Evolutionary conservation across 192 early-diverging fungal genomes (phyloP).

Genomic region (Backusella tarrabulga): DNA sequence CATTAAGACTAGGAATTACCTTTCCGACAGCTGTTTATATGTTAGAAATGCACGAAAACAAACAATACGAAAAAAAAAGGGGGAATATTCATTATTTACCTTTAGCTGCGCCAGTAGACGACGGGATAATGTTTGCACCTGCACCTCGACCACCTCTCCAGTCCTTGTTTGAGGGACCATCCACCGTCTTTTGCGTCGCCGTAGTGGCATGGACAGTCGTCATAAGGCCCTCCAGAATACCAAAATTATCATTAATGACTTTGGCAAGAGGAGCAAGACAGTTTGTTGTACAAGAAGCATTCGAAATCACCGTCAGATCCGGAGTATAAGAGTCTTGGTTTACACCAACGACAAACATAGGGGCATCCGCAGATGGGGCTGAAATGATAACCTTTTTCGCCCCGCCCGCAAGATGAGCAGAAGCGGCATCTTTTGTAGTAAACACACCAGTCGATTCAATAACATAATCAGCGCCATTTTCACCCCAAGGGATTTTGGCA

Average conservation of each 20-base stretch:
- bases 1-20: constrained; percentile 86
- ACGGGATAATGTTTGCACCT: constrained; percentile 93
- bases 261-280: constrained; percentile 98
- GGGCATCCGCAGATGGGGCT: constrained; percentile 94
- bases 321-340: constrained; percentile 94
- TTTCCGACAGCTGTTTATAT: constrained; percentile 79
- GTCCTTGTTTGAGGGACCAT: constrained; percentile 95
- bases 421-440: constrained; percentile 88
- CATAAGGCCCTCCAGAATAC: constrained; percentile 95
- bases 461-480: constrained; percentile 80
- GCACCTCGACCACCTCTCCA: constrained; percentile 98
- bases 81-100: constrained; percentile 39
- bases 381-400: constrained; percentile 99
- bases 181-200: constrained; percentile 99
- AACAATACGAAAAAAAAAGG: background rate
- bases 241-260: constrained; percentile 94
- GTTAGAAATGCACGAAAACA: background rate
- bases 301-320: constrained; percentile 86
- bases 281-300: constrained; percentile 99
- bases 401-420: constrained; percentile 83
- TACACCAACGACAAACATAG: constrained; percentile 98
- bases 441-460: constrained; percentile 99
- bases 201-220: constrained; percentile 98
- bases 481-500: constrained; percentile 87
- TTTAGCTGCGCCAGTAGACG: constrained; percentile 98